Base-by-base conservation (phyloP, 371 early-diverging fungal genomes). In the Mortierella sp. region DNA sequence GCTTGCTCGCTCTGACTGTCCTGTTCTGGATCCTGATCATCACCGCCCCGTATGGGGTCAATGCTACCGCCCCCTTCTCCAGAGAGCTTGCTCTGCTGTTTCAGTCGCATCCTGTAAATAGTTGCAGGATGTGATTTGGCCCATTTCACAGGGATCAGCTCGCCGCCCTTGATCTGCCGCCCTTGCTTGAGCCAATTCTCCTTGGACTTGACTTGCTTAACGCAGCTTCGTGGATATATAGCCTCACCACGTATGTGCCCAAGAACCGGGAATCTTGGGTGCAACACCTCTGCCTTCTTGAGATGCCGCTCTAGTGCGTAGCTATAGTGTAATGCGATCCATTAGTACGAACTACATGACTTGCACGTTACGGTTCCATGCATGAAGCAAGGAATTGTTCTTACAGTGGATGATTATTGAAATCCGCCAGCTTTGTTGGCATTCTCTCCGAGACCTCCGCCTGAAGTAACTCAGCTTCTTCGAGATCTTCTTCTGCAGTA, bases 281-380 rank as follows among this genome's bases (percentile, higher is more conserved):
- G 64, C 1, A 96, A 56, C 4, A 91, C 80, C 61, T 96, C 91
- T 57, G 81, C 84, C 56, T 92, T 90, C 42, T 89, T 88, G 47
- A 94, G 67, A 60, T 95, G 93, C n/a, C 95, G 84, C 60, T 95
- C 92, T 41, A 97, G 79, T 9, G 90, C 95, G 78, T 82, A 87
- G 23, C 86, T 87, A 47, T 12, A 11, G 37, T 34, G 37, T 34
- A 0, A 7, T 11, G 37, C 37, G 14, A 14, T 7, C 11, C 37
- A 34, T 34, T 4, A 34, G 37, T 14, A n/a, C n/a, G n/a, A n/a
- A n/a, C n/a, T n/a, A n/a, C n/a, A n/a, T n/a, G n/a, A n/a, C n/a
- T n/a, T n/a, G n/a, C n/a, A n/a, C n/a, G n/a, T n/a, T n/a, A n/a
- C n/a, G n/a, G n/a, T n/a, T n/a, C n/a, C n/a, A n/a, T n/a, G n/a